Base-by-base conservation (phyloP, 257 asterid species). In the Nicotiana paniculata region DNA sequence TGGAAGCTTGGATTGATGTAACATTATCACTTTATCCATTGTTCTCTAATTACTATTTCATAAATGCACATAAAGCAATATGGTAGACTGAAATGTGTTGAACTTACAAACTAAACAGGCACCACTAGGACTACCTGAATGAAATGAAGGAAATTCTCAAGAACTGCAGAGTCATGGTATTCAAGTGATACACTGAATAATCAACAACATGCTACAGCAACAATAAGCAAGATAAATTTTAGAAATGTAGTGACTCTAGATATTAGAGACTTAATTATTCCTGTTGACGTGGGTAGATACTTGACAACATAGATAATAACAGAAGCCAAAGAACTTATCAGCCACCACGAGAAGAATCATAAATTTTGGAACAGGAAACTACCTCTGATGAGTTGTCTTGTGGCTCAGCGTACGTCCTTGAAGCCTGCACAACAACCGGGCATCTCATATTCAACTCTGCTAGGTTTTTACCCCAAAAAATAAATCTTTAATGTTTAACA, bases 321-420 rank as follows among this genome's bases (percentile, higher is more conserved):
- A 53, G 53, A 67, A 33, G 9, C 16, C 66, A 32, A 8, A 33
- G 12, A 18, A 74, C 26, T 79, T 26, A 57, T 32, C 32, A 75
- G 28, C 51, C 28, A 65, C 24, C 24, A 59, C 30, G 15, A 35
- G 68, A 35, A 79, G 28, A 5, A 33, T 10, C 8, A 32, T 21
- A 64, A 58, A 28, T 35, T 48, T 51, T 43, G 33, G 51, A 35
- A 62, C 54, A 57, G 84, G 59, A 83, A 86, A 82, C 86, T 74
- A 95, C 99, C 98, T 95, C 98, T 30, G 86, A 57, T 35, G 95
- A 82, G 85, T 81, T 83, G 86, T 91, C 97, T 84, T 88, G 96
- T 32, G 88, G 84, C 85, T 91, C 97, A 61, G 59, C 87, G 77
- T 77, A 83, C 66, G 94, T 86, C 84, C 90, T 91, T 3, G 93